phyloP scores from a whole-genome alignment of 176 grass and related monocot species.

The Oryza glaberrima region DNA sequence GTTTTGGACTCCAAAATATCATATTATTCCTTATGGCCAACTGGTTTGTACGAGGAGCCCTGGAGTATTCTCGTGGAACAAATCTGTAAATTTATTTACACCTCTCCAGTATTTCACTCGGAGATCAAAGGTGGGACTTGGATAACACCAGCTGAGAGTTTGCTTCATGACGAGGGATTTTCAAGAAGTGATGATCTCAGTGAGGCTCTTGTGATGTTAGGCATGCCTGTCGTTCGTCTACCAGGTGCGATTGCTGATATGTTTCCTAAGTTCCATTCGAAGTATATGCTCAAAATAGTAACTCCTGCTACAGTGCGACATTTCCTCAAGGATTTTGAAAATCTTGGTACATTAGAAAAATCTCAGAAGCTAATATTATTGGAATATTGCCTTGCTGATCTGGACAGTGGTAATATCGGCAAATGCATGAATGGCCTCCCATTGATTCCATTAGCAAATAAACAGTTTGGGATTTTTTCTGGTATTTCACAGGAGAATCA shows the following conservation, averaged over 20 bases:
- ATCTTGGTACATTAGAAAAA: conserved; percentile 54
- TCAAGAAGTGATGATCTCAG: conserved; percentile 68
- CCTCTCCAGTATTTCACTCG: conserved; percentile 78
- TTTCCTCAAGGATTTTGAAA: conserved; percentile 65
- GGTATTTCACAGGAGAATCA: conserved; percentile 43
- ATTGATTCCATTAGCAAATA: conserved; percentile 89
- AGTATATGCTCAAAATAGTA: conserved; percentile 55
- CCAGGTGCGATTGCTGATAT: conserved; percentile 60
- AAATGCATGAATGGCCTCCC: conserved; percentile 75
- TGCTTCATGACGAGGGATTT: conserved; percentile 80
- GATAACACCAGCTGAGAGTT: conserved; percentile 75
- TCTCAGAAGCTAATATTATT: conserved; percentile 74
- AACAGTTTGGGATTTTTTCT: conserved; percentile 73
- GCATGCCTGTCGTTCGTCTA: conserved; percentile 68
- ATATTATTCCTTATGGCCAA: conserved; percentile 96
- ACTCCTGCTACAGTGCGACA: conserved; percentile 67
- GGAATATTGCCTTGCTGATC: conserved; percentile 83
- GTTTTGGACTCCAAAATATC: conserved; percentile 50
- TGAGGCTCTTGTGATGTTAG: conserved; percentile 70
- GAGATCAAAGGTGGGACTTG: conserved; percentile 68
- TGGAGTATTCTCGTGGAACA: conserved; percentile 88
- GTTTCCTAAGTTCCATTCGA: conserved; percentile 68
- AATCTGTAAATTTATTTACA: conserved; percentile 75
- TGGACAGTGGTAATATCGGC: conserved; percentile 61
- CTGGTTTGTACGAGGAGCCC: conserved; percentile 82